Evolutionary conservation across 1,284 basidiomycete genomes (phyloP).

Genomic region (Pyrrhoderma lamaoense): DNA sequence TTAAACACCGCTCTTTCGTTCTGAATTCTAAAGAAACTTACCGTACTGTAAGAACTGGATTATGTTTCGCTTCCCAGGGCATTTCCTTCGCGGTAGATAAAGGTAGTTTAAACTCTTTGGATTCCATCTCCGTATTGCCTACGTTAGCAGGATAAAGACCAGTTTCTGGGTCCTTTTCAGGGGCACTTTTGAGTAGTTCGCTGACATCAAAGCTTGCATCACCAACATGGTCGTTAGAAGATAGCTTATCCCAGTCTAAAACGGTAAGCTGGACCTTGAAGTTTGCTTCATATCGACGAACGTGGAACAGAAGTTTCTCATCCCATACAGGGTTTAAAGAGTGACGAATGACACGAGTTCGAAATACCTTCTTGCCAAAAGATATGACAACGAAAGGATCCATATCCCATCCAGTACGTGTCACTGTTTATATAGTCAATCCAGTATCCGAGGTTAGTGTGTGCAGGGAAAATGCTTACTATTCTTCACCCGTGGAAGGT

Average conservation of each 20-base stretch:
- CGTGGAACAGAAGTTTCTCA: slow-evolving; percentile 94
- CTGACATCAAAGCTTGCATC: slow-evolving; percentile 64
- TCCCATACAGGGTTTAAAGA: slow-evolving; percentile 90
- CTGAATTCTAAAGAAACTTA: slow-evolving; percentile 30
- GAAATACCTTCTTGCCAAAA: slow-evolving; percentile 95
- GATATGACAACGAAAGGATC: slow-evolving; percentile 95
- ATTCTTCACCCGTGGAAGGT: slow-evolving; percentile 84
- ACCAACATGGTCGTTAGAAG: slow-evolving; percentile 83
- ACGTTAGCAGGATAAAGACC: slow-evolving; percentile 62
- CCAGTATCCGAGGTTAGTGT: not conserved
- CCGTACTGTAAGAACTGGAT: slow-evolving; percentile 56
- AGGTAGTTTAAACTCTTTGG: slow-evolving; percentile 61
- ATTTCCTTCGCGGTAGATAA: slow-evolving; percentile 48
- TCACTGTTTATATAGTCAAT: slow-evolving; percentile 43
- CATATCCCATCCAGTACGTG: slow-evolving; percentile 88
- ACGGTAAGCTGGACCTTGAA: slow-evolving; percentile 77
- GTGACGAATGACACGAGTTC: slow-evolving; percentile 85
- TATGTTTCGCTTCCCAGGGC: slow-evolving; percentile 58
- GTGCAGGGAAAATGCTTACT: slow-evolving; percentile 44
- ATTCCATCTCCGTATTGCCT: slow-evolving; percentile 43
- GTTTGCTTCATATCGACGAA: slow-evolving; percentile 75
- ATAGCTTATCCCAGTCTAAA: slow-evolving; percentile 93
- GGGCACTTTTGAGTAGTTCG: slow-evolving; percentile 65
- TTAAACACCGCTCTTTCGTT: slow-evolving; percentile 18
- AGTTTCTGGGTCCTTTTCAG: slow-evolving; percentile 64